A percentile compares a stretch with the other conserved stretches of the same genome.
Evolutionary conservation across 805 yeast species (phyloP).

Genomic region (Lipomyces chichibuensis): DNA sequence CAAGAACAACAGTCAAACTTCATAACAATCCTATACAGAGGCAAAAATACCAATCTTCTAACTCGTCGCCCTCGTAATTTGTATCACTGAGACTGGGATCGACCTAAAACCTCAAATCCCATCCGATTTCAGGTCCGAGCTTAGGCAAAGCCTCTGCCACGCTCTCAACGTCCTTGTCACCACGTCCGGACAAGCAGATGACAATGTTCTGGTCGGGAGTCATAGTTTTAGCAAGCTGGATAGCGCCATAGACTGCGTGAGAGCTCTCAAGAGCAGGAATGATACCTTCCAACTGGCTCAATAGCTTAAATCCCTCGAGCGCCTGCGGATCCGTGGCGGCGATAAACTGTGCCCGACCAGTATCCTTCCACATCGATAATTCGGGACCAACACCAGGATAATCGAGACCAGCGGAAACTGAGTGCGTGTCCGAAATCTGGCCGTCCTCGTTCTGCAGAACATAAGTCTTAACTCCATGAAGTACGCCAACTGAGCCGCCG

Average conservation of each 20-base stretch:
- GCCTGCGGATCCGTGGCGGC: slow-evolving; percentile 98
- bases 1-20: not conserved
- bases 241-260: slow-evolving; percentile 92
- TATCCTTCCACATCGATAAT: slow-evolving; percentile 90
- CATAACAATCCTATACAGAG: not conserved
- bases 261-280: slow-evolving; percentile 98
- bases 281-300: slow-evolving; percentile 94
- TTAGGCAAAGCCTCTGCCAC: slow-evolving; percentile 93
- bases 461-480: slow-evolving; percentile 96
- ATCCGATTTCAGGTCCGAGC: slow-evolving; percentile 86
- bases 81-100: not conserved
- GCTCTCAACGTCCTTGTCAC: slow-evolving; percentile 97
- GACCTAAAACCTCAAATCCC: slow-evolving; percentile 89
- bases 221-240: slow-evolving; percentile 84
- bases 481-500: slow-evolving; percentile 95
- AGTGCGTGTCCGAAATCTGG: slow-evolving; percentile 96
- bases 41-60: not conserved
- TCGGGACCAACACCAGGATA: slow-evolving; percentile 99
- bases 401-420: slow-evolving; percentile 97
- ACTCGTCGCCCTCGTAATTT: not conserved
- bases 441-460: slow-evolving; percentile 92
- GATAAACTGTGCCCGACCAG: slow-evolving; percentile 86
- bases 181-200: slow-evolving; percentile 95
- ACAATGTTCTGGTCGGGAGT: slow-evolving; percentile 76
- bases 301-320: slow-evolving; percentile 79